phyloP scores from a whole-genome alignment of 78 protist species.

The Chrysochromulina parva region DNA sequence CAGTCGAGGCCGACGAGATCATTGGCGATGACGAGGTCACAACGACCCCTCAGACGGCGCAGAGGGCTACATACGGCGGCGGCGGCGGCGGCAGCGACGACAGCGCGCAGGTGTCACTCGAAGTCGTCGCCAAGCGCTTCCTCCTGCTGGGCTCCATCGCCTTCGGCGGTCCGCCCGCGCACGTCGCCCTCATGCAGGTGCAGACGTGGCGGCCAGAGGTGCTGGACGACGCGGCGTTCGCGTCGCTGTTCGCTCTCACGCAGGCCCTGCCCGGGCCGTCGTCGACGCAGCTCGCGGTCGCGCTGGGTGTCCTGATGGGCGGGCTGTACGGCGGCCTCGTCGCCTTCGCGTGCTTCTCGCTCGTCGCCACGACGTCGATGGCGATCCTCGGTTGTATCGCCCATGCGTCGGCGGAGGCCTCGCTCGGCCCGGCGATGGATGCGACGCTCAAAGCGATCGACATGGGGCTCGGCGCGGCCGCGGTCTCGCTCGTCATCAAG shows the following conservation, averaged over 20 bases:
- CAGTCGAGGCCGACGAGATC: no score
- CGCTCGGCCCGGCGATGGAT: no score
- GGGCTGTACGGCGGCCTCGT: not conserved
- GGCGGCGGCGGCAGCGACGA: no score
- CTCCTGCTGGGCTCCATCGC: not conserved
- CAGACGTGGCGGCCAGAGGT: not conserved
- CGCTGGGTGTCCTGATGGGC: not conserved
- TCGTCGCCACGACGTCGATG: not conserved
- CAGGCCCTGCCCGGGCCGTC: constrained; percentile 15
- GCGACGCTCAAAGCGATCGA: not conserved
- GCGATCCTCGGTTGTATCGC: no score
- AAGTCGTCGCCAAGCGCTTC: not conserved
- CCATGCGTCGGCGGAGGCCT: no score
- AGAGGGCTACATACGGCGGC: no score
- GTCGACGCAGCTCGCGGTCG: constrained; percentile 17
- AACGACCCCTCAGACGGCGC: no score
- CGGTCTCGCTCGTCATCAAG: not conserved
- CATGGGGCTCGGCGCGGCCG: not conserved
- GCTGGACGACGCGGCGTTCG: not conserved
- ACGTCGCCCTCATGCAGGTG: not conserved
- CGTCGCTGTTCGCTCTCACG: not conserved
- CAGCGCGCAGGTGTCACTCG: no score
- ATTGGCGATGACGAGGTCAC: no score
- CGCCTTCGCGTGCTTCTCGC: not conserved
- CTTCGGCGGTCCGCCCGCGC: constrained; percentile 19